Evolutionary conservation across 1,284 basidiomycete species (phyloP), one percentile per base, ranked within the genome.

Genomic region (Wallemia hederae): DNA sequence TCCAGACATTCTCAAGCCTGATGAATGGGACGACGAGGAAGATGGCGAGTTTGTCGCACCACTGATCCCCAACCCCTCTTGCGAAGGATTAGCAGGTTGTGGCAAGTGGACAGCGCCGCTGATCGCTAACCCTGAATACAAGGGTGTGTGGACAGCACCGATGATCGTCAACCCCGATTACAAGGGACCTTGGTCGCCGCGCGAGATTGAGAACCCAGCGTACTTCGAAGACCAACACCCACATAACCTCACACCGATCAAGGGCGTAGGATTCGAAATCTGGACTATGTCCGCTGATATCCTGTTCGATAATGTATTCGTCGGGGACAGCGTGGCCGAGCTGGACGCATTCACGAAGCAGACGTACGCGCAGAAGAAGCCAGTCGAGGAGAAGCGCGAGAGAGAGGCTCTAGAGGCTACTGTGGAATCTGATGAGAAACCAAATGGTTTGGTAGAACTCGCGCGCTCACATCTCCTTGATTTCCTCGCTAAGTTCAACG

Each of bases 21-120:
- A 97, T 70, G 94, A 99, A 73, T 99, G 94, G 94, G 91, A 96
- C 69, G 86, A 98, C 66, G 94, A 97, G 72, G 92, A 98, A 71
- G 92, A 98, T 68, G 94, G 94, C 71, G 92, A 97, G 69, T 99
- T 90, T 89, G 79, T 96, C 63, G 79, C 90, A 14, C 90, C 92
- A 27, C 80, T 79, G 63, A 76, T 98, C 62, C 74, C 79, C 31
- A 72, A 72, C 68, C 71, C 71, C 62, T 24, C 22, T 62, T 96
- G 91, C 69, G 77, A 81, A 65, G 83, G 82, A 62, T 89, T 81
- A 62, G 80, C 89, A 66, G 94, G 94, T 57, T 99, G 94, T 68
- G 94, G 94, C 69, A 79, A 83, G 70, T 94, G 88, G 88, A 81
- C 80, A 67, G 78, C 82, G 61, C 90, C 90, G 58, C 78, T 75